Conservation (phyloP, 805 yeast species). For the Ogataea pignaliae region DNA sequence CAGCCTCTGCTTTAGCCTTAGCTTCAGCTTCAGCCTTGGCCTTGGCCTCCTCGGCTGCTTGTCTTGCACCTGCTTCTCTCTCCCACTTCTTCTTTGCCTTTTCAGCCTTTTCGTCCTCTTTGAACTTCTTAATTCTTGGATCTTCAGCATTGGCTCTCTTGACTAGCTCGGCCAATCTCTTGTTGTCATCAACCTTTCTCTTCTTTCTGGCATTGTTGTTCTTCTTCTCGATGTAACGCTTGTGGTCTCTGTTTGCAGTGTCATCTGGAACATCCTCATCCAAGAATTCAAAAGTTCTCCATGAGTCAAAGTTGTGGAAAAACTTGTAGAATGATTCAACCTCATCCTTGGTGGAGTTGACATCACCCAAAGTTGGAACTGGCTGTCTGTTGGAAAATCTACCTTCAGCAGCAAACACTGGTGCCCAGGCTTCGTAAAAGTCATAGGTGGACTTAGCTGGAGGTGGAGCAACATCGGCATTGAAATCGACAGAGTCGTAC, state of each 20-base stretch:
- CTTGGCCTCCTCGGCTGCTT: slow-evolving; percentile 91
- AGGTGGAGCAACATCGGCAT: slow-evolving; percentile 83
- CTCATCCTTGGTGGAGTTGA: slow-evolving; percentile 64
- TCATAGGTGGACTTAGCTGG: slow-evolving; percentile 50
- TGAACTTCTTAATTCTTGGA: slow-evolving; percentile 91
- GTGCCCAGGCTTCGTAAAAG: slow-evolving; percentile 89
- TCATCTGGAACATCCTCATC: slow-evolving; percentile 99
- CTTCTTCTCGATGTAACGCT: slow-evolving; percentile 97
- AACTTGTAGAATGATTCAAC: slow-evolving; percentile 86
- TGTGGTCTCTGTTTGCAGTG: slow-evolving; percentile 98
- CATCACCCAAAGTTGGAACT: slow-evolving; percentile 74
- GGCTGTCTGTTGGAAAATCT: slow-evolving; percentile 92
- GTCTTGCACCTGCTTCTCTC: slow-evolving; percentile 94
- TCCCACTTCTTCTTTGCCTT: slow-evolving; percentile 97
- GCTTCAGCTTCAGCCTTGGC: slow-evolving; percentile 86
- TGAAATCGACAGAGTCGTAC: slow-evolving; percentile 91
- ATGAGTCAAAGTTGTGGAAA: slow-evolving; percentile 93
- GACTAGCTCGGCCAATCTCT: slow-evolving; percentile 78
- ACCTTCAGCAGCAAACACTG: slow-evolving; percentile 84
- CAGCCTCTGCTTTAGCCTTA: slow-evolving; percentile 70
- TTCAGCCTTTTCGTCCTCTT: slow-evolving; percentile 90
- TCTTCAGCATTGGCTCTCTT: slow-evolving; percentile 87
- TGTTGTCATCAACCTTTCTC: slow-evolving; percentile 96
- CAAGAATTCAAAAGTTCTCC: slow-evolving; percentile 97
- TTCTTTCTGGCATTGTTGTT: slow-evolving; percentile 95